These are phyloP conservation scores for Venturia asperata DNA, from an alignment of 2,329 filamentous ascomycete genomes.

Conservation along the genomic window DNA sequence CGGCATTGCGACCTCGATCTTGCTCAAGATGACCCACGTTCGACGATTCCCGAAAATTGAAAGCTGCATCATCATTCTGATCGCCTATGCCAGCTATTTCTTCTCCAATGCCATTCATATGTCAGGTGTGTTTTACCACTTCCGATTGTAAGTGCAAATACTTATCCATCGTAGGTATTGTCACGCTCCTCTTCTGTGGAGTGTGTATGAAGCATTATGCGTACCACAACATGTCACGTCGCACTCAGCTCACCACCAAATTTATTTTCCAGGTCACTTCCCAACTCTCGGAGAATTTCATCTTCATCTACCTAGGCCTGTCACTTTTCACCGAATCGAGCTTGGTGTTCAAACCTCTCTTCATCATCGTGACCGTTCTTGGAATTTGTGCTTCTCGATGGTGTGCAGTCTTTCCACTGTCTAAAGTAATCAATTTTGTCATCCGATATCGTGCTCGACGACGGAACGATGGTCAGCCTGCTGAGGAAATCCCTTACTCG, in stretches of 20 bases:
- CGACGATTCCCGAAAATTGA: constrained; percentile 92
- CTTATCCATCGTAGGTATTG: constrained; percentile 60
- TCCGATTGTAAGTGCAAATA: background rate
- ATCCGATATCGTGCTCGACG: constrained; percentile 77
- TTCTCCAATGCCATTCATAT: constrained; percentile 93
- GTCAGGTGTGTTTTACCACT: constrained; percentile 61
- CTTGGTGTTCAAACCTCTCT: constrained; percentile 83
- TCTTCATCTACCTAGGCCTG: constrained; percentile 96
- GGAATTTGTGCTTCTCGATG: constrained; percentile 90
- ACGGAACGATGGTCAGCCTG: constrained; percentile 60
- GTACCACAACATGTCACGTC: constrained; percentile 99
- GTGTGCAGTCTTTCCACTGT: constrained; percentile 90
- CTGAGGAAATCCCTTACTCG: constrained; percentile 84
- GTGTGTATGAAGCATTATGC: constrained; percentile 98
- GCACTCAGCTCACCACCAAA: constrained; percentile 95
- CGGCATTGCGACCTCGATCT: constrained; percentile 77
- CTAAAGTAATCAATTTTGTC: constrained; percentile 83
- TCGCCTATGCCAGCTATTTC: constrained; percentile 95
- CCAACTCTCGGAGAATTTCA: constrained; percentile 96
- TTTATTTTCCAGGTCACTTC: constrained; percentile 93
- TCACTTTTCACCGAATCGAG: constrained; percentile 88
- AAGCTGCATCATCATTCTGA: constrained; percentile 86
- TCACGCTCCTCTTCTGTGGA: constrained; percentile 92
- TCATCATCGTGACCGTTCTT: constrained; percentile 86
- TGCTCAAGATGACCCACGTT: constrained; percentile 91